Conservation (phyloP, 306 rosid genomes). For the Quercus berberidifolia region DNA sequence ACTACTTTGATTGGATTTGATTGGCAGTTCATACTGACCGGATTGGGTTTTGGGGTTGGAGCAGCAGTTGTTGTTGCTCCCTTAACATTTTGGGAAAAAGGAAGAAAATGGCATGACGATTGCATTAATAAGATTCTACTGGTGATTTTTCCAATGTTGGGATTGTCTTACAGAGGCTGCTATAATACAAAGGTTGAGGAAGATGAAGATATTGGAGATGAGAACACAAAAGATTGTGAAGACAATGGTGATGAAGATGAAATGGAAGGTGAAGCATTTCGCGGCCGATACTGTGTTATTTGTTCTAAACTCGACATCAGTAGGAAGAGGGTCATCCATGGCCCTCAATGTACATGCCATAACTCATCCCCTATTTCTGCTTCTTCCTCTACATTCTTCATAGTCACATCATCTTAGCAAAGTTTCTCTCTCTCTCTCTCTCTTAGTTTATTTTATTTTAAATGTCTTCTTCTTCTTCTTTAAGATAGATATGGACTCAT, state of each 20-base stretch:
- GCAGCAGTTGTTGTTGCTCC: slow-evolving; percentile 59
- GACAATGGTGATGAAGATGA: not conserved
- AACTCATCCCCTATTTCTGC: too few species aligned
- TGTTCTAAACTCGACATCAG: too few species aligned
- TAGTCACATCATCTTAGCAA: too few species aligned
- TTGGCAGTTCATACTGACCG: slow-evolving; percentile 61
- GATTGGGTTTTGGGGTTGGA: slow-evolving; percentile 88
- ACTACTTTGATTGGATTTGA: slow-evolving; percentile 28
- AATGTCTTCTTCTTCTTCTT: too few species aligned
- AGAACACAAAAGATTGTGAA: slow-evolving; percentile 9
- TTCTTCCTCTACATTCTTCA: slow-evolving; percentile 22
- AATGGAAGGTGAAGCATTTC: too few species aligned
- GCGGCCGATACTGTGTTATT: too few species aligned
- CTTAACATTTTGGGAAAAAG: slow-evolving; percentile 58
- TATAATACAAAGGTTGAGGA: slow-evolving; percentile 27
- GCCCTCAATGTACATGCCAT: too few species aligned
- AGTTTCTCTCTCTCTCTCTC: too few species aligned
- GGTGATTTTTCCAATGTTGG: slow-evolving; percentile 52
- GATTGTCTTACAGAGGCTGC: slow-evolving; percentile 38
- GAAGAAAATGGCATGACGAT: slow-evolving; percentile 61
- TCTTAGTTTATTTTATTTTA: too few species aligned
- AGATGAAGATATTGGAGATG: slow-evolving; percentile 33
- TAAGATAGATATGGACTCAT: too few species aligned
- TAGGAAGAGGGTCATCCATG: too few species aligned
- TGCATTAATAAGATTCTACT: slow-evolving; percentile 47